These are phyloP conservation scores for Sporothrix brunneoviolacea DNA, from an alignment of 2,329 filamentous ascomycete species.

Conservation along the genomic window DNA sequence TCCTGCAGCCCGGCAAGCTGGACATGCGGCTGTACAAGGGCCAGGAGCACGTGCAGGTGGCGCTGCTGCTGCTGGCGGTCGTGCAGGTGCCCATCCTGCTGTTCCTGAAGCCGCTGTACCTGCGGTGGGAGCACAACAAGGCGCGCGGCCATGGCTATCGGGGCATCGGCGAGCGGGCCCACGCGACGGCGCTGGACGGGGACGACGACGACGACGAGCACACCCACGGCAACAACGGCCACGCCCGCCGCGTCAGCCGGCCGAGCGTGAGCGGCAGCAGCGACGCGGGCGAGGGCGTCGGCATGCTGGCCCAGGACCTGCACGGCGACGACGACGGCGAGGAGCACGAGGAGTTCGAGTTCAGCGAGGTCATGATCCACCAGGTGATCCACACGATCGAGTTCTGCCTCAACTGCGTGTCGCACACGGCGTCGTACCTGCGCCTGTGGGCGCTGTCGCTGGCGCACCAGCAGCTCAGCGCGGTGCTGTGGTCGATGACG, in stretches of 20 bases:
- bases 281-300: constrained; percentile 68
- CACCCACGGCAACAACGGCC: constrained; percentile 53
- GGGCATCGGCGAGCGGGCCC: constrained; percentile 81
- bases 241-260: constrained; percentile 32
- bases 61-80: constrained; percentile 75
- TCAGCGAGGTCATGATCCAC: constrained; percentile 96
- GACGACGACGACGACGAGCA: constrained; percentile 67
- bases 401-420: constrained; percentile 98
- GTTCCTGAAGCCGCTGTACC: constrained; percentile 92
- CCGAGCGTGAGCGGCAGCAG: constrained; percentile 40
- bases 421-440: constrained; percentile 96
- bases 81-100: constrained; percentile 83
- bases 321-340: constrained; percentile 33
- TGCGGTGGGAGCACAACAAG: constrained; percentile 87
- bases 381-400: constrained; percentile 98
- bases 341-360: constrained; percentile 95
- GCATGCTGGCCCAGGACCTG: constrained; percentile 84
- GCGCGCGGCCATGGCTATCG: constrained; percentile 85
- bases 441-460: constrained; percentile 97
- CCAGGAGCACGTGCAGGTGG: constrained; percentile 68
- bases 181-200: constrained; percentile 83
- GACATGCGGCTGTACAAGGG: constrained; percentile 71
- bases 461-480: constrained; percentile 92
- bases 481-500: constrained; percentile 96
- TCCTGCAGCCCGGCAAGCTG: constrained; percentile 72